Base-by-base conservation (phyloP, 306 rosid species). In the Pyrus pyrifolia region DNA sequence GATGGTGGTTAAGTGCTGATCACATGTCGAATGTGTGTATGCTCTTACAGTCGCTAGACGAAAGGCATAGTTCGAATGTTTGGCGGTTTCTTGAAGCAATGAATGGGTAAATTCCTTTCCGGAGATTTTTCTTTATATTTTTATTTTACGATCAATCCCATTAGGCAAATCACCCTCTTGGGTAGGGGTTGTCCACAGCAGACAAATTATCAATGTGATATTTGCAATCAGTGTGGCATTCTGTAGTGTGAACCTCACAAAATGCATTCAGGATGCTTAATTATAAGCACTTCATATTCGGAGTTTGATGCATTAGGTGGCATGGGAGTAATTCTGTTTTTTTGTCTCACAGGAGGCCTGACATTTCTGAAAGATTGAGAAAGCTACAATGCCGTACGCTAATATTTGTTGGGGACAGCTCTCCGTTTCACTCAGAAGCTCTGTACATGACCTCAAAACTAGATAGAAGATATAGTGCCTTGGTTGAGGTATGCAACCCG, bases 61-160 rank as follows among this genome's bases (percentile, higher is more conserved):
- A 88, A 88, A 89, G 87, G 88, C 92, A 87, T 81, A 87, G 99
- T 80, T 82, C 85, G 67, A 95, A 92, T 70, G 88, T 92, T 46
- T 92, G 97, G 99, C 83, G 96, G 82, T 89, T 92, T 80, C 97
- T 95, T 51, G 97, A 95, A 87, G 99, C 97, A 66, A 82, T 95
- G 67, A 92, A 92, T 78, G 89, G 92, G 99, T 92, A 91, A 75
- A 70, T 55, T 58, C 40, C 59, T 49, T 76, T 65, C 65, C 71
- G 68, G 68, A 53, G 6, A 52, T 55, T 61, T 74, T 31, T 17
- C 31, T 18, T 72, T 46, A 33, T 67, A 44, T 49, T 63, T 77
- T 66, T 15, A 44, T 33, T 40, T 44, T 73, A 18, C 25, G 14
- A 42, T 29, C 31, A 27, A 38, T 44, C n/a, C 45, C 70, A 29